Evolutionary conservation across 1,284 basidiomycete genomes (phyloP), one percentile per base, ranked within the genome.

Genomic region (Ustilago nuda): DNA sequence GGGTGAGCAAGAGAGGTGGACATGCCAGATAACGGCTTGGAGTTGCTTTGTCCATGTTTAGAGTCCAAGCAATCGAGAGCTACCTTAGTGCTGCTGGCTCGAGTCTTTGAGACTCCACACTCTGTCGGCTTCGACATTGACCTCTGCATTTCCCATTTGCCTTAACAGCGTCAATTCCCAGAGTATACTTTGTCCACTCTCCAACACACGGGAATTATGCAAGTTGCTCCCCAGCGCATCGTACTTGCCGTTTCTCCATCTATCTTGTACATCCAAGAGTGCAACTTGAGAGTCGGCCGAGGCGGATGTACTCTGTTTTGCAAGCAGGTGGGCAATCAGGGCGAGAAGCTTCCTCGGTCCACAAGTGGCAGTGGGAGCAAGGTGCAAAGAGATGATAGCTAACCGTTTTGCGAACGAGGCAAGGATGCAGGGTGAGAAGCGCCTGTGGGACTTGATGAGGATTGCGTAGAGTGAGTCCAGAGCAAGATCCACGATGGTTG

Each of bases 351-450:
- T 67, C 7, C 52, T 32, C 23, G 51, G 55, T 5, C 56, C 56
- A 1, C 56, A 61, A 1, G 56, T 46, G 19, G 58, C 23, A 0
- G 54, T 13, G 1, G 46, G 32, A 0, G 67, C 48, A 3, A 76
- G 39, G 8, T 76, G 74, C 3, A 76, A 52, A 11, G 63, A 53
- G 37, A 76, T 50, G 45, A 70, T 59, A 0, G 61, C 88, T 46
- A 99, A 89, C 32, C 97, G 92, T 87, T 98, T 98, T 62, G 92
- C 90, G 86, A 99, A 98, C 61, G 72, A 86, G 17, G 76, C 79
- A 88, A 88, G 56, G 89, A 88, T 80, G 89, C 90, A 88, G 97
- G 95, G 50, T 91, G 90, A 62, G 93, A 89, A 66, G 91, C 88
- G 57, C 2, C 61, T 55, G 0, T 98, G 89, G 46, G 93, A 92